Percentiles rank a stretch among this genome's conserved stretches.
phyloP scores from a whole-genome alignment of 768 basidiomycete species.

The Boletus rufocinnamomeus region DNA sequence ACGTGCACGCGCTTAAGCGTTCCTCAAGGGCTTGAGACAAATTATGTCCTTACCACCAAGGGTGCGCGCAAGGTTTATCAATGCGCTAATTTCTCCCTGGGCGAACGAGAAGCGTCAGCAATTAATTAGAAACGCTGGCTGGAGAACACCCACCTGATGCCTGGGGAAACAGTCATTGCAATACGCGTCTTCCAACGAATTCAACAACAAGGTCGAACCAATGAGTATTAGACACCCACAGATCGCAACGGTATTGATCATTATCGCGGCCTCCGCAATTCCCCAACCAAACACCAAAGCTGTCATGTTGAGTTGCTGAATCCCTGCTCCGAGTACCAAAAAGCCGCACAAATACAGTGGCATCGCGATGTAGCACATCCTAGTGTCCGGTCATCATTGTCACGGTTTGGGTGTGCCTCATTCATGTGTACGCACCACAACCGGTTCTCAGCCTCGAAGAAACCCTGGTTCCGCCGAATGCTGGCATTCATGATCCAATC shows the following conservation, averaged over 20 bases:
- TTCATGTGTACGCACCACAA: conserved; percentile 35
- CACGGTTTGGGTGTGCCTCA: no score
- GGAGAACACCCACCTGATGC: conserved; percentile 24
- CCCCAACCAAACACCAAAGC: conserved; percentile 47
- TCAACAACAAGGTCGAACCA: neutral
- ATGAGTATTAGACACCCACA: conserved; percentile 27
- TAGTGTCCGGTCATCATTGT: conserved; percentile 2
- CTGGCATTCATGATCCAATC: conserved; percentile 48
- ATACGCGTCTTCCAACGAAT: conserved; percentile 36
- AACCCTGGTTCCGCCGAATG: conserved; percentile 48
- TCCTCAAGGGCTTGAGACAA: neutral
- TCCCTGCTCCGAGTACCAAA: conserved; percentile 41
- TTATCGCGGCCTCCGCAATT: conserved; percentile 38
- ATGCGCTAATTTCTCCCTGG: conserved; percentile 45
- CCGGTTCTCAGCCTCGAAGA: conserved; percentile 55
- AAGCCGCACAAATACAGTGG: conserved; percentile 46
- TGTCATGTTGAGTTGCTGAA: conserved; percentile 34
- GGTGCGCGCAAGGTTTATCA: conserved; percentile 43
- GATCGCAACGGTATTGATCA: conserved; percentile 44
- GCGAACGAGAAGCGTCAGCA: neutral
- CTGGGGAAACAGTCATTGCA: conserved; percentile 41
- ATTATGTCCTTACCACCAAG: conserved; percentile 28
- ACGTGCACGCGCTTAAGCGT: neutral
- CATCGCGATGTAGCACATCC: conserved; percentile 42
- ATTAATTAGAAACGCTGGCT: neutral